Conservation (phyloP, 2,329 filamentous ascomycete species). For the Magnaporthiopsis poae region DNA sequence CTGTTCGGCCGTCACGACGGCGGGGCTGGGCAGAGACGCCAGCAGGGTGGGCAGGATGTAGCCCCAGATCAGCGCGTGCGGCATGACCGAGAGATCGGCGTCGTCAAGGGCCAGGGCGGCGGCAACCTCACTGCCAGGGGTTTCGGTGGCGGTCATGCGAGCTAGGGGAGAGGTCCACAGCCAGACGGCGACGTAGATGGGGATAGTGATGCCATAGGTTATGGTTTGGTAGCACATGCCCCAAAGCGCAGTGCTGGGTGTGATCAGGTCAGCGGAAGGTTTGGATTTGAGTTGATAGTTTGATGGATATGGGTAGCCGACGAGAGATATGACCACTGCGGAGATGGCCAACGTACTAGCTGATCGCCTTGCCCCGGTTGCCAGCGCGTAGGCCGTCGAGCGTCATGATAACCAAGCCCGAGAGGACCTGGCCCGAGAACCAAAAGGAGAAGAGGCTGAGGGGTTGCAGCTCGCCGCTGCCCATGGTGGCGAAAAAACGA, state of each 20-base stretch:
- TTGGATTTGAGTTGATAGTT: background rate
- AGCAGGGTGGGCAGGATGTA: constrained; percentile 6
- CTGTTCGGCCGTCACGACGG: background rate
- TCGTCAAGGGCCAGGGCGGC: constrained; percentile 4
- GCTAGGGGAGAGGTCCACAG: constrained; percentile 7
- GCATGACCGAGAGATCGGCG: constrained; percentile 5
- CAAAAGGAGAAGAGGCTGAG: constrained; percentile 5
- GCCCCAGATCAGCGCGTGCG: constrained; percentile 4
- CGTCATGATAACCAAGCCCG: background rate
- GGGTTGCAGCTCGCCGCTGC: background rate
- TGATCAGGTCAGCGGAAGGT: background rate
- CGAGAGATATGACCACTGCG: background rate
- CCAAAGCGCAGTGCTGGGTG: background rate
- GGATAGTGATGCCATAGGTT: constrained; percentile 4
- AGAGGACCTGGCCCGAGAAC: constrained; percentile 3
- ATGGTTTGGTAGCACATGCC: constrained; percentile 3
- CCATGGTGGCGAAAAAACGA: constrained; percentile 3
- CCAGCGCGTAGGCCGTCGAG: constrained; percentile 5
- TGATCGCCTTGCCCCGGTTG: background rate
- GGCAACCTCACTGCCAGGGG: background rate
- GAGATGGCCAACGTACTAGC: background rate
- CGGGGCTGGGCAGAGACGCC: background rate
- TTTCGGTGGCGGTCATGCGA: background rate
- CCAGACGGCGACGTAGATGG: constrained; percentile 2
- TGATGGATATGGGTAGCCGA: background rate